These are phyloP conservation scores for Tremella mesenterica DNA, from an alignment of 768 basidiomycete genomes.

Conservation along the genomic window DNA sequence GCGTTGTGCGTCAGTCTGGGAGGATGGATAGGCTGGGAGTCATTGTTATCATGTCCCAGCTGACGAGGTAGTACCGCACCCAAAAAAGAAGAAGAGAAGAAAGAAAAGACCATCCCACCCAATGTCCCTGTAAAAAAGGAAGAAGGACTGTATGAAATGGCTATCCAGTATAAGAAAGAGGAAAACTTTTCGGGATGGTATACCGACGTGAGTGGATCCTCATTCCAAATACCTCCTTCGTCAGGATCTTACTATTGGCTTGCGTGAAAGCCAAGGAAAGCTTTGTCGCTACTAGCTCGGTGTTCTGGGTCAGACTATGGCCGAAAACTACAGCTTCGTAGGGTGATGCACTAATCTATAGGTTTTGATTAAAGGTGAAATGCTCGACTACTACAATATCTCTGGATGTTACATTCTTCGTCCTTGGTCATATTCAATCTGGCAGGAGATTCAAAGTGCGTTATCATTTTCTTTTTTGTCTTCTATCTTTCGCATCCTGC, in stretches of 20 bases:
- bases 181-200: conserved; percentile 93
- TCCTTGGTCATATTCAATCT: conserved; percentile 94
- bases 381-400: conserved; percentile 98
- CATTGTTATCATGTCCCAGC: neutral
- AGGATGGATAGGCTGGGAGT: neutral
- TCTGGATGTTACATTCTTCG: conserved; percentile 98
- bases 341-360: conserved; percentile 37
- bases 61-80: neutral
- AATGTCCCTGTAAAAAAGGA: conserved; percentile 49
- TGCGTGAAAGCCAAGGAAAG: no score
- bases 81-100: conserved; percentile 29
- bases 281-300: no score
- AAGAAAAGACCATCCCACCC: conserved; percentile 18
- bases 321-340: no score
- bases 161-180: conserved; percentile 91
- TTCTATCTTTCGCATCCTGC: neutral
- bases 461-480: neutral
- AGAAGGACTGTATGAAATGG: conserved; percentile 81
- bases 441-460: conserved; percentile 88
- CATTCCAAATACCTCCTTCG: neutral
- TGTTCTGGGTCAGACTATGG: no score
- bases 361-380: conserved; percentile 96
- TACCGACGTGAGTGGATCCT: conserved; percentile 57
- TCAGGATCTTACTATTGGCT: no score
- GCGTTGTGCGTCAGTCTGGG: conserved; percentile 34